These are phyloP conservation scores for Anethum foeniculum DNA, from an alignment of 140 eudicot genomes.

Conservation along the genomic window DNA sequence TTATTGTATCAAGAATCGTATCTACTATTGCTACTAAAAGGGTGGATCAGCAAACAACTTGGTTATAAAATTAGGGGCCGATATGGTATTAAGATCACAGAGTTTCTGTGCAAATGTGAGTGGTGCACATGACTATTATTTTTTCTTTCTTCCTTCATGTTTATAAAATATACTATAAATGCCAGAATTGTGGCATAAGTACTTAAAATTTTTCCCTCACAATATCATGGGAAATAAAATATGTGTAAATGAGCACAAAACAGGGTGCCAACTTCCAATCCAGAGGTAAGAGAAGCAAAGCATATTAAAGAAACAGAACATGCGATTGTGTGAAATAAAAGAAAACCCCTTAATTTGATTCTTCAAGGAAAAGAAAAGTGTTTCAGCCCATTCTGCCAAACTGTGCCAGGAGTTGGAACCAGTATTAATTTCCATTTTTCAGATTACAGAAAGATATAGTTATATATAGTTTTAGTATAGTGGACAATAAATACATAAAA, in stretches of 20 bases:
- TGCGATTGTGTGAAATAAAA: conserved; percentile 36
- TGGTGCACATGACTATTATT: conserved; percentile 9
- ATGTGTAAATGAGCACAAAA: background rate
- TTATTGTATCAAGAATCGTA: background rate
- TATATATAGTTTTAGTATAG: background rate
- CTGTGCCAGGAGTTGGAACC: background rate
- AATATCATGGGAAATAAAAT: background rate
- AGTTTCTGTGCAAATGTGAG: conserved; percentile 10
- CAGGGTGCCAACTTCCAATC: conserved; percentile 10
- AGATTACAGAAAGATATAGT: background rate
- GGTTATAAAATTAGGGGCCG: background rate
- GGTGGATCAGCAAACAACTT: background rate
- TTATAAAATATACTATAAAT: background rate
- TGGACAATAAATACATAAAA: conserved; percentile 12
- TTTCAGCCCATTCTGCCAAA: conserved; percentile 9
- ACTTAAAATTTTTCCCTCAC: background rate
- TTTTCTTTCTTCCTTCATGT: background rate
- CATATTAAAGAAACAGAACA: conserved; percentile 19
- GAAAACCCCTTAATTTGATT: conserved; percentile 17
- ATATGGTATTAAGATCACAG: background rate
- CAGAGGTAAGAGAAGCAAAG: conserved; percentile 13
- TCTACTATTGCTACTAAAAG: background rate
- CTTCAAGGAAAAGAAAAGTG: conserved; percentile 5
- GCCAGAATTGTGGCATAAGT: conserved; percentile 10
- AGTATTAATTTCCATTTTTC: background rate